Evolutionary conservation across 257 asterid species (phyloP).

Genomic region (Solanum lycopersicoides): DNA sequence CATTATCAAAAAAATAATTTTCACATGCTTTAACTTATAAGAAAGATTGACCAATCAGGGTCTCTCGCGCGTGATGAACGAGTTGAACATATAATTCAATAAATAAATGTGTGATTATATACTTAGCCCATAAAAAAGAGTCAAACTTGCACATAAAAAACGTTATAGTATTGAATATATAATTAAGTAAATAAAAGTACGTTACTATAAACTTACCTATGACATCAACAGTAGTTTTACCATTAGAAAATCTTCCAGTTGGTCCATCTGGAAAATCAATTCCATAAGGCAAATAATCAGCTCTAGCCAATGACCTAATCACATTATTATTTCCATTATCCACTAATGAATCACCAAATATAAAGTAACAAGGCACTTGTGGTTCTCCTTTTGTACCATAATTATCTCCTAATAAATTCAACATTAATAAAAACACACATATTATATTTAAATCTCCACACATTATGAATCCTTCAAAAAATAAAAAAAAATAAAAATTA

Average conservation of each 20-base stretch:
- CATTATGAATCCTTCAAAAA: background rate
- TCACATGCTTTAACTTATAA: background rate
- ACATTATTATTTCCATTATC: constrained; percentile 35
- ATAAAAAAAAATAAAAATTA: background rate
- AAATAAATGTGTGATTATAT: background rate
- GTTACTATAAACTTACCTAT: background rate
- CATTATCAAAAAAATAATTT: background rate
- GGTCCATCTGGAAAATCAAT: constrained; percentile 31
- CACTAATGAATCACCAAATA: constrained; percentile 34
- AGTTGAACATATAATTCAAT: background rate
- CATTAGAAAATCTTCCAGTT: constrained; percentile 29
- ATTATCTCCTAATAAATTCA: background rate
- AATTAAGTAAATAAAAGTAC: background rate
- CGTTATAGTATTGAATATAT: background rate
- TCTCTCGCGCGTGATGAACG: rapidly evolving
- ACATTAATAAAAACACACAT: background rate
- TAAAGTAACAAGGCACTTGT: constrained; percentile 31
- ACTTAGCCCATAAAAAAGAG: background rate
- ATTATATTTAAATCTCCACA: background rate
- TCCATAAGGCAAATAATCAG: constrained; percentile 34
- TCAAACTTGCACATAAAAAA: background rate
- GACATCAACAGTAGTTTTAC: constrained; percentile 33
- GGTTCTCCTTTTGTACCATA: constrained; percentile 10
- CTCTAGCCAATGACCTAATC: constrained; percentile 27
- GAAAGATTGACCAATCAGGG: background rate